phyloP scores from a whole-genome alignment of 1,284 basidiomycete genomes.

The Ceratobasidium theobromae region DNA sequence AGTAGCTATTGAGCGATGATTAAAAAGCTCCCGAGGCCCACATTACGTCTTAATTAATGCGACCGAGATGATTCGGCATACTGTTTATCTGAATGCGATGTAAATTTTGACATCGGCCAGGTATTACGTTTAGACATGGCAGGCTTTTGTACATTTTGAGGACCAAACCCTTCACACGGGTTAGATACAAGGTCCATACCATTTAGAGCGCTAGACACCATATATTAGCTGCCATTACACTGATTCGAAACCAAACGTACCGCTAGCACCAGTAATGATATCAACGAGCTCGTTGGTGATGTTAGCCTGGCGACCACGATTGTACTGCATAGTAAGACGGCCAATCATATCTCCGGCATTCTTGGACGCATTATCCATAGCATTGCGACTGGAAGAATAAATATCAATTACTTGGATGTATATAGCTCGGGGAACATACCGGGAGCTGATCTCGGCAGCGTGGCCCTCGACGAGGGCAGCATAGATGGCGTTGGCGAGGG shows the following conservation, averaged over 20 bases:
- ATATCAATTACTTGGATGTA: not conserved
- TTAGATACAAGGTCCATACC: not conserved
- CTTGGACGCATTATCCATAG: constrained; percentile 99
- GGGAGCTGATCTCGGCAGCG: constrained; percentile 90
- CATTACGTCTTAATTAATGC: too few relatives aligned
- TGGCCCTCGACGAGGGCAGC: constrained; percentile 94
- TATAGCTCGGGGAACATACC: constrained; percentile 50
- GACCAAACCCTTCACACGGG: too few relatives aligned
- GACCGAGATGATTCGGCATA: too few relatives aligned
- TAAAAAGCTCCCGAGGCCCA: too few relatives aligned
- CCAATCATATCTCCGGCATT: constrained; percentile 94
- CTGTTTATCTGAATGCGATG: not conserved
- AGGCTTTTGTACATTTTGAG: too few relatives aligned
- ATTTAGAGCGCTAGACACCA: constrained; percentile 1
- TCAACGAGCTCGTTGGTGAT: constrained; percentile 96
- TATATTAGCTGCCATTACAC: not conserved
- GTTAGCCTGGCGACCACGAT: constrained; percentile 98
- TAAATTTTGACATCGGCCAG: not conserved
- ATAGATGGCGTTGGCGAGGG: constrained; percentile 95
- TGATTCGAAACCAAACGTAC: not conserved
- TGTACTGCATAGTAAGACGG: constrained; percentile 89
- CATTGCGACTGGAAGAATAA: constrained; percentile 70
- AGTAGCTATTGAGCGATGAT: too few relatives aligned
- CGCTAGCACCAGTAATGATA: constrained; percentile 79
- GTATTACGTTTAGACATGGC: not conserved